phyloP scores from a whole-genome alignment of 2,329 filamentous ascomycete species.

The Parastagonospora nodorum region DNA sequence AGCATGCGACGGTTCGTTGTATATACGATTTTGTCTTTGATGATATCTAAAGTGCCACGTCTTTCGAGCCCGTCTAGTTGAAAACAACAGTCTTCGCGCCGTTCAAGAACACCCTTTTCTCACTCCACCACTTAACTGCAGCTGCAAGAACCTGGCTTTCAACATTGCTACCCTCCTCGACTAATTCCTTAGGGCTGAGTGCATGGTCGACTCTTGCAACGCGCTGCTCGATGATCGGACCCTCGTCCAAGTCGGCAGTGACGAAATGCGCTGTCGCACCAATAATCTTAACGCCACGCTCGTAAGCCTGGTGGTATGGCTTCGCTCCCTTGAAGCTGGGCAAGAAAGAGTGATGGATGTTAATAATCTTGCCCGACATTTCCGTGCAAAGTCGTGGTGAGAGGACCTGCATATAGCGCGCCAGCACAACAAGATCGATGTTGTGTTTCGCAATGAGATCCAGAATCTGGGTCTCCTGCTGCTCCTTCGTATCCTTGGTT shows the following conservation, averaged over 20 bases:
- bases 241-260: conserved; percentile 82
- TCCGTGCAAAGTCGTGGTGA: conserved; percentile 73
- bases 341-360: conserved; percentile 88
- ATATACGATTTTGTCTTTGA: background rate
- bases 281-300: conserved; percentile 86
- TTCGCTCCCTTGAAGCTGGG: conserved; percentile 87
- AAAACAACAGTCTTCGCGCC: conserved; percentile 82
- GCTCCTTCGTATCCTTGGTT: conserved; percentile 74
- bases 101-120: conserved; percentile 78
- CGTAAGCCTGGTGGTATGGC: conserved; percentile 86
- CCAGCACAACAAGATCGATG: conserved; percentile 79
- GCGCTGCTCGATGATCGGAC: conserved; percentile 86
- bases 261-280: conserved; percentile 87
- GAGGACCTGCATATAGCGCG: conserved; percentile 87
- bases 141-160: conserved; percentile 82
- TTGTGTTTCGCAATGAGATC: conserved; percentile 70
- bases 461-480: conserved; percentile 74
- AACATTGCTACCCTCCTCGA: conserved; percentile 80
- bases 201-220: conserved; percentile 77
- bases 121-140: conserved; percentile 83
- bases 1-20: background rate
- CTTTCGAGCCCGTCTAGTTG: conserved; percentile 44
- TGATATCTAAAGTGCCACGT: too few species aligned
- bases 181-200: conserved; percentile 75
- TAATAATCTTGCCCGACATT: conserved; percentile 88